These are phyloP conservation scores for Fusarium miscanthi DNA, from an alignment of 2,329 filamentous ascomycete species.

Conservation along the genomic window DNA sequence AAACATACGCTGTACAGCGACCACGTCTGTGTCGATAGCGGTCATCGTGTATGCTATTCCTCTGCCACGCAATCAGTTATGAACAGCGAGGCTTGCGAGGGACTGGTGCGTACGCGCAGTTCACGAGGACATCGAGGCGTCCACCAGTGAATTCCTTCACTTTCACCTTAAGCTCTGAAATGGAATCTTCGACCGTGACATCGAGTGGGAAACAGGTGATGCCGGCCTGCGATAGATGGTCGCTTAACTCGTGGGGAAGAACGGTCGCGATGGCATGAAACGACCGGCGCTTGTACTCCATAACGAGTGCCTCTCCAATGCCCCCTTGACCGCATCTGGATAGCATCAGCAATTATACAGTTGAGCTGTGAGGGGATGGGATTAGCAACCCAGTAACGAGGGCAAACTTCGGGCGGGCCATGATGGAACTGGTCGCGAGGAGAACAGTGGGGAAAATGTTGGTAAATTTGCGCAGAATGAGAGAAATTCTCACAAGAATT, in stretches of 20 bases:
- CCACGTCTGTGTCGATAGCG: neutral
- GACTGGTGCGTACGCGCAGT: neutral
- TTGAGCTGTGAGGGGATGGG: rapidly evolving
- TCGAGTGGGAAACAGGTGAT: neutral
- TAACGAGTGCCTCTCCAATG: neutral
- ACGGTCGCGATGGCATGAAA: neutral
- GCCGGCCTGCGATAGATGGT: neutral
- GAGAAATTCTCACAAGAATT: rapidly evolving
- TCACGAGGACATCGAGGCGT: neutral
- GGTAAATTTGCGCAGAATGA: too few relatives aligned
- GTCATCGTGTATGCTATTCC: neutral
- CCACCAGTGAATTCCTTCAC: neutral
- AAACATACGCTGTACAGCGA: neutral
- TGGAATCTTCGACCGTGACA: neutral
- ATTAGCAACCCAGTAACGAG: neutral
- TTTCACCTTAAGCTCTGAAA: neutral
- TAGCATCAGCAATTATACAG: neutral
- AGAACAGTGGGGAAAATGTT: rapidly evolving
- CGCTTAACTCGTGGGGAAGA: neutral
- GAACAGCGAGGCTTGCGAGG: rapidly evolving
- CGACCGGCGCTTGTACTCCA: neutral
- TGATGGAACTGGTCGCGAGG: neutral
- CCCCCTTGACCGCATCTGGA: neutral
- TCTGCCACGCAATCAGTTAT: rapidly evolving
- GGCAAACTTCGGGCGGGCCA: neutral